Conservation (phyloP, 75 land plant species). For the Ceratopteris richardii region DNA sequence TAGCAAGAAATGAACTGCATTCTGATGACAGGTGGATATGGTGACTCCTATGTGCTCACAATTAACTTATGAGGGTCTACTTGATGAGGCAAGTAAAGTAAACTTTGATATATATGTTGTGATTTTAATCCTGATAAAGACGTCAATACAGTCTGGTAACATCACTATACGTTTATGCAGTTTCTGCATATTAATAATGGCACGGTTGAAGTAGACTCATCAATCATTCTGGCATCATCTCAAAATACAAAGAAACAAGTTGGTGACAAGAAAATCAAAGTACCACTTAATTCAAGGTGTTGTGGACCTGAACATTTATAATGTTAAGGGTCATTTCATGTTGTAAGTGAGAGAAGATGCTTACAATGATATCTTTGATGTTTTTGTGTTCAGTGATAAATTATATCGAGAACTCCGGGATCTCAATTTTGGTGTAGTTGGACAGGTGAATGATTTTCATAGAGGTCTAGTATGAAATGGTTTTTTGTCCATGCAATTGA, state of each 20-base stretch:
- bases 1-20: too few relatives aligned
- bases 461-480: neutral
- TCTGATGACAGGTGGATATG: slow-evolving; percentile 70
- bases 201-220: slow-evolving; percentile 75
- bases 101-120: too few relatives aligned
- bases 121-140: too few relatives aligned
- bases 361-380: neutral
- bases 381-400: slow-evolving; percentile 62
- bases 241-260: slow-evolving; percentile 4
- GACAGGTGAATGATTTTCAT: slow-evolving; percentile 46
- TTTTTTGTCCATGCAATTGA: too few relatives aligned
- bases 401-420: slow-evolving; percentile 91
- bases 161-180: slow-evolving; percentile 28
- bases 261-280: slow-evolving; percentile 73
- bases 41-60: slow-evolving; percentile 97
- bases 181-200: slow-evolving; percentile 85
- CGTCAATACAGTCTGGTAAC: neutral
- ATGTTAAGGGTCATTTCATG: too few relatives aligned
- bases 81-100: slow-evolving; percentile 70
- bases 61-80: slow-evolving; percentile 92
- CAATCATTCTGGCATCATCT: slow-evolving; percentile 56
- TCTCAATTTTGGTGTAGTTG: slow-evolving; percentile 95
- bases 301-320: too few relatives aligned
- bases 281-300: slow-evolving; percentile 94
- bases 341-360: too few relatives aligned